A percentile compares a stretch with the other conserved stretches of the same genome.
phyloP scores from a whole-genome alignment of 2,329 filamentous ascomycete species.

The Fusarium nygamai region DNA sequence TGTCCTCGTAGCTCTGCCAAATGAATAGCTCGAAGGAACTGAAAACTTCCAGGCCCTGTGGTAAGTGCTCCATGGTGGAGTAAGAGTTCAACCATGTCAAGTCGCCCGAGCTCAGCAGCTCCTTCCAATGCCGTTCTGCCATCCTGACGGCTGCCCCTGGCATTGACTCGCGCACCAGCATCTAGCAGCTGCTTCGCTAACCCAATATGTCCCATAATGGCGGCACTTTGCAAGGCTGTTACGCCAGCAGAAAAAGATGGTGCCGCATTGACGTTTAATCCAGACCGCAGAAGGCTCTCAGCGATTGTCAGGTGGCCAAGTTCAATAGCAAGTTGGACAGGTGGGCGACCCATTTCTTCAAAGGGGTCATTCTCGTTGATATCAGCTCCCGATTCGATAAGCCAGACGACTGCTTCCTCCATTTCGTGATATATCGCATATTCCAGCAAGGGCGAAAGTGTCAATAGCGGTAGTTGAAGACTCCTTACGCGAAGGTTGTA shows the following conservation, averaged over 20 bases:
- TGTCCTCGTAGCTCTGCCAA: accelerated
- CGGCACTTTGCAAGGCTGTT: neutral
- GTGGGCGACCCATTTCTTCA: accelerated
- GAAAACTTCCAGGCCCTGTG: neutral
- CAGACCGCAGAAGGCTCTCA: neutral
- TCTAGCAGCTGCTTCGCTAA: neutral
- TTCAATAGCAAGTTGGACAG: neutral
- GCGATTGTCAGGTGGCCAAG: neutral
- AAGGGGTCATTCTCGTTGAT: neutral
- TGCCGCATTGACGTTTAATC: neutral
- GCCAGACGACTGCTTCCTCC: neutral
- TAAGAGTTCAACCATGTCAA: neutral
- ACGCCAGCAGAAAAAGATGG: neutral
- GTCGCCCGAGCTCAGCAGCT: neutral
- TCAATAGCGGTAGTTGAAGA: neutral
- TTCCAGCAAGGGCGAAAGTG: accelerated
- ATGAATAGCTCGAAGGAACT: neutral
- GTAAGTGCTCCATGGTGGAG: neutral
- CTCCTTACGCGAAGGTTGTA: accelerated
- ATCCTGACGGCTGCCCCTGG: accelerated
- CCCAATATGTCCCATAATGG: neutral
- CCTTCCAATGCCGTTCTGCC: neutral
- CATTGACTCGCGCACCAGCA: neutral
- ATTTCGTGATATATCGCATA: accelerated
- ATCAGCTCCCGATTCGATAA: neutral